Evolutionary conservation across 78 protist genomes (phyloP), one percentile per base, ranked within the genome.

Genomic region (Chrysochromulina tobinii): DNA sequence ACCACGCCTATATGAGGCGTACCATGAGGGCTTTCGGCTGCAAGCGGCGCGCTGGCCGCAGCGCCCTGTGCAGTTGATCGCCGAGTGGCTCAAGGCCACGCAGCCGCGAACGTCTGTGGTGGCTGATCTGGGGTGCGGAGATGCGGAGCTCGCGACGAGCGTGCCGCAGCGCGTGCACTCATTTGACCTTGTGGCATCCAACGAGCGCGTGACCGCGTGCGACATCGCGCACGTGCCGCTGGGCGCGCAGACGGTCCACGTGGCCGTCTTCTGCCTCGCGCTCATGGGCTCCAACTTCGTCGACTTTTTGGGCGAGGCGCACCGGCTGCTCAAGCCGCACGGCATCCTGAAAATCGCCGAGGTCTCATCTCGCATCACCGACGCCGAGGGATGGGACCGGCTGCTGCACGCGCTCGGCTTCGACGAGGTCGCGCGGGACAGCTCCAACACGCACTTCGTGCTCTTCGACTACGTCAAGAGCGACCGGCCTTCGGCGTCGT

Each of bases 81-180:
- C 72, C 23, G 77, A 3, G 25, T 21, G 54, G 53, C 14, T 84
- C 17, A 38, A 38, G 38, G 1, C 9, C 8, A 11, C 50, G 79
- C 89, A 48, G 69, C 67, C 91, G 73, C 4, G 20, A 9, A 20
- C 3, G 20, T n/a, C n/a, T 77, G 58, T 69, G 14, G 61, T 93
- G 23, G 95, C 68, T 3, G 95, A 93, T 57, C 1, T 93, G 55
- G 95, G 95, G 20, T 90, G 94, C 81, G 95, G 95, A 55, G 93
- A 93, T 64, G 95, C 94, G 6, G 55, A 81, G 88, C 2, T 93
- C 48, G 81, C 91, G 38, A 25, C 12, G 87, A 2, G 38, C 17
- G 55, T 90, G 25, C 17, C 12, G 17, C 67, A 75, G 81, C 5
- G 12, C 27, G 77, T 89, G 21, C 89, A 58, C 87, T 61, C 91